Conservation (phyloP, 768 basidiomycete genomes). For the Termitomyces titanicus region DNA sequence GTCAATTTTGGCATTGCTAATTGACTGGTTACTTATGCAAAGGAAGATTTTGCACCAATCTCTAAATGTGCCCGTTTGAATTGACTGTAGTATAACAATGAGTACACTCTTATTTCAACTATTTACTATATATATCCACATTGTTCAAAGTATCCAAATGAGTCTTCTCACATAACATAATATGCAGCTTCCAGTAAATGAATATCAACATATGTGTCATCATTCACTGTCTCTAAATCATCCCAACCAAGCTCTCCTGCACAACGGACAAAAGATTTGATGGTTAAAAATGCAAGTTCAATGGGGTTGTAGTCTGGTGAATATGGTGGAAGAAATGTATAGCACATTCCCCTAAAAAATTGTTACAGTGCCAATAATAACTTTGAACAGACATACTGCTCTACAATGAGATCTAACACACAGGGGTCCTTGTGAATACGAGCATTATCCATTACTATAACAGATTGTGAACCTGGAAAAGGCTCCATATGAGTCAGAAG, state of each 20-base stretch:
- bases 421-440: slow-evolving; percentile 14
- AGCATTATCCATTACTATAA: slow-evolving; percentile 17
- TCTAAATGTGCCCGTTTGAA: no score
- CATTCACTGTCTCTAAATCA: slow-evolving; percentile 1
- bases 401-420: slow-evolving; percentile 10
- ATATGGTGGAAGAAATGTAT: slow-evolving; percentile 31
- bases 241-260: slow-evolving; percentile 2
- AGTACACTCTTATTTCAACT: no score
- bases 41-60: neutral
- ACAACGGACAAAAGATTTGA: slow-evolving; percentile 20
- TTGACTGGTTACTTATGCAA: neutral
- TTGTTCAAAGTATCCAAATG: neutral
- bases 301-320: slow-evolving; percentile 37
- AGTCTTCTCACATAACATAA: neutral
- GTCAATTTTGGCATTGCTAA: neutral
- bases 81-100: no score
- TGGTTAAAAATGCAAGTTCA: slow-evolving; percentile 25
- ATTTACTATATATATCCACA: neutral
- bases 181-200: neutral
- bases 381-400: neutral
- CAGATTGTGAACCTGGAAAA: slow-evolving; percentile 8
- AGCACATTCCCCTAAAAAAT: slow-evolving; percentile 17
- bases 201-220: neutral
- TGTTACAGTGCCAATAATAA: no score
- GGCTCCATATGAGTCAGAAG: slow-evolving; percentile 13